Conservation (phyloP, 2,329 filamentous ascomycete species). For the Pseudogymnoascus sp. region DNA sequence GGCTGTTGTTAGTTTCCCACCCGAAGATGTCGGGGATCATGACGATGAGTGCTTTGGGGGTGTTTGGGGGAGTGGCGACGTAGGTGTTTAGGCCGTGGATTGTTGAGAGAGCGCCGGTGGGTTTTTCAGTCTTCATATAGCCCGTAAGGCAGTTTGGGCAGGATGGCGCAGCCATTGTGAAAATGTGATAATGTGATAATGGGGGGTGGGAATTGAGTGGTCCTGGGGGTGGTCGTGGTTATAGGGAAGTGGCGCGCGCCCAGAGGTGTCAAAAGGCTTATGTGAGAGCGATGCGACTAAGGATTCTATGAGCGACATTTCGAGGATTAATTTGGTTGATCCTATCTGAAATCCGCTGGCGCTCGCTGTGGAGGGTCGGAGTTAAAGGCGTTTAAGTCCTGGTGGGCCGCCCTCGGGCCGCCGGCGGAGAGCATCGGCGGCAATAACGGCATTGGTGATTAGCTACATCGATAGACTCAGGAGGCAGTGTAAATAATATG, state of each 20-base stretch:
- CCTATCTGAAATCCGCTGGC: not conserved
- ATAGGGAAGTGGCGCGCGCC: not conserved
- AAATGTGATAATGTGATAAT: constrained; percentile 20
- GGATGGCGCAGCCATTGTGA: not conserved
- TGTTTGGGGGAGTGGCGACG: constrained; percentile 27
- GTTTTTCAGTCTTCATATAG: constrained; percentile 29
- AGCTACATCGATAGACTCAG: not conserved
- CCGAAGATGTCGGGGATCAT: constrained; percentile 41
- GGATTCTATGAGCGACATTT: not conserved
- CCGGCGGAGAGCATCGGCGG: not conserved
- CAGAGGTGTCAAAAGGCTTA: not conserved
- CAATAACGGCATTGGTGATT: not conserved
- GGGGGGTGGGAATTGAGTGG: constrained; percentile 8
- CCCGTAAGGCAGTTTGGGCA: constrained; percentile 26
- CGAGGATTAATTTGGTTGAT: not conserved
- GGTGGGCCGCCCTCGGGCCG: not conserved
- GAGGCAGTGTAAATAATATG: not conserved
- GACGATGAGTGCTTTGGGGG: constrained; percentile 33
- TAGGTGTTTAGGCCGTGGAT: constrained; percentile 36
- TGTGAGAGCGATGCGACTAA: not conserved
- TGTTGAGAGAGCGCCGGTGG: constrained; percentile 30
- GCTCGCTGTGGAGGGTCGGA: not conserved
- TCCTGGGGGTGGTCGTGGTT: constrained; percentile 12
- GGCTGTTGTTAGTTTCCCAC: constrained; percentile 37
- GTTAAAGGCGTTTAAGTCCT: not conserved